Percentiles rank a stretch among this genome's conserved stretches.
These are phyloP conservation scores for Lichtheimia ramosa DNA, from an alignment of 371 early-diverging fungal genomes.

Conservation along the genomic window DNA sequence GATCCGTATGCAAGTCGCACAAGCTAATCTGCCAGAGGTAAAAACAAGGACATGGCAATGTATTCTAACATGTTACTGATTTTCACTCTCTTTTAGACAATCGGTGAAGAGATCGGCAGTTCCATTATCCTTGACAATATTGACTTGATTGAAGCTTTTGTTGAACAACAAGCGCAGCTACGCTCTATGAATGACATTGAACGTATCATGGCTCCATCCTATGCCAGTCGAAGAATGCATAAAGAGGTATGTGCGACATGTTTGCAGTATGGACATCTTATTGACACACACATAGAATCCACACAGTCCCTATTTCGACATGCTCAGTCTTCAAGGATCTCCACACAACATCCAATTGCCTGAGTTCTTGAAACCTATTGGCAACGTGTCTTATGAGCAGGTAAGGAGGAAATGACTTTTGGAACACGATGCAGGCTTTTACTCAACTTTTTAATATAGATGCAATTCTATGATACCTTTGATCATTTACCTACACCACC, in stretches of 20 bases:
- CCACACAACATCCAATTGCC: slow-evolving; percentile 85
- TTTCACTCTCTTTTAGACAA: slow-evolving; percentile 7
- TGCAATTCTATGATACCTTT: slow-evolving; percentile 15
- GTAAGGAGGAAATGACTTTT: slow-evolving; percentile 17
- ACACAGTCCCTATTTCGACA: slow-evolving; percentile 85
- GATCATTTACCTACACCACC: slow-evolving; percentile 5
- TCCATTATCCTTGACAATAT: slow-evolving; percentile 86
- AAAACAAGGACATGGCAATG: neutral
- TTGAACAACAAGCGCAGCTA: slow-evolving; percentile 90
- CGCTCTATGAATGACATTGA: slow-evolving; percentile 87
- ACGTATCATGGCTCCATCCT: slow-evolving; percentile 69
- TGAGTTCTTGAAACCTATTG: slow-evolving; percentile 74
- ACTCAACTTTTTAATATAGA: neutral
- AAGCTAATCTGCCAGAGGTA: slow-evolving; percentile 80
- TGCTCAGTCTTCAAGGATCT: slow-evolving; percentile 65
- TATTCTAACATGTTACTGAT: neutral
- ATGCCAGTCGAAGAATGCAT: slow-evolving; percentile 72
- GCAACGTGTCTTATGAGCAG: slow-evolving; percentile 78
- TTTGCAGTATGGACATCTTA: neutral
- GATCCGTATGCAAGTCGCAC: slow-evolving; percentile 72
- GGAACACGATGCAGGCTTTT: neutral
- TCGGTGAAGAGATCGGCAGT: slow-evolving; percentile 79
- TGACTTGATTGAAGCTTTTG: slow-evolving; percentile 85
- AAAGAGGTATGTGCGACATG: slow-evolving; percentile 53
- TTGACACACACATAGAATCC: slow-evolving; percentile 42